Conservation (phyloP, 495 filamentous ascomycete genomes). For the Tuber magnatum region DNA sequence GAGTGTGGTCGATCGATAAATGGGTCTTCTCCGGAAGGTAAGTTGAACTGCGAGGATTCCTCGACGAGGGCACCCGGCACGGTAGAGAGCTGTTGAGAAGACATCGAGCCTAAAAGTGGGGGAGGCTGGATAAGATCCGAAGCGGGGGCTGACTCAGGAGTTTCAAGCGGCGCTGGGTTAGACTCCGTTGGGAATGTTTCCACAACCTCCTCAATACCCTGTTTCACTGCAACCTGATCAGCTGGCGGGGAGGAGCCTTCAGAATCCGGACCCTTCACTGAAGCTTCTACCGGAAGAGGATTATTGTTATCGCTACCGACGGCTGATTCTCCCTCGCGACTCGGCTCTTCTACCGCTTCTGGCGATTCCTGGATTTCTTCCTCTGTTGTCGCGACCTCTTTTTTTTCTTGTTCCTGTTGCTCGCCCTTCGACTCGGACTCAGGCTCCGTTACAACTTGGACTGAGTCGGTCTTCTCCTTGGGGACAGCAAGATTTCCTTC, state of each 20-base stretch:
- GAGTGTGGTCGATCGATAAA: conserved; percentile 12
- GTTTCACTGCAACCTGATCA: neutral
- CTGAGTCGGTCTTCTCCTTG: neutral
- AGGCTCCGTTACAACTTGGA: neutral
- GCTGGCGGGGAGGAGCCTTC: neutral
- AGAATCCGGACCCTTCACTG: neutral
- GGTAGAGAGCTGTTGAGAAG: conserved; percentile 18
- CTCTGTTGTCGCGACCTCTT: neutral
- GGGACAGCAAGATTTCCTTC: neutral
- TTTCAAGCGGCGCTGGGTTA: conserved; percentile 6
- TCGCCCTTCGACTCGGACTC: neutral
- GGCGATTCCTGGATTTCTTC: neutral
- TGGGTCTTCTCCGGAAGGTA: conserved; percentile 7
- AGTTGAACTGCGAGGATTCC: conserved; percentile 9
- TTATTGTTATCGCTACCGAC: neutral
- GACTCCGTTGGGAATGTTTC: conserved; percentile 4
- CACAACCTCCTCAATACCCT: neutral
- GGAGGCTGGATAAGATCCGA: neutral
- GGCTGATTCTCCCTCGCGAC: neutral
- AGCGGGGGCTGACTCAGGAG: conserved; percentile 4
- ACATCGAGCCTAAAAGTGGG: conserved; percentile 22
- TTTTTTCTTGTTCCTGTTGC: neutral
- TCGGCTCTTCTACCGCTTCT: neutral
- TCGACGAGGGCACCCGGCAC: conserved; percentile 23
- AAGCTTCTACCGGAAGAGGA: neutral